These are phyloP conservation scores for Trebouxia gelatinosa DNA, from an alignment of 163 green algal species.

Conservation along the genomic window DNA sequence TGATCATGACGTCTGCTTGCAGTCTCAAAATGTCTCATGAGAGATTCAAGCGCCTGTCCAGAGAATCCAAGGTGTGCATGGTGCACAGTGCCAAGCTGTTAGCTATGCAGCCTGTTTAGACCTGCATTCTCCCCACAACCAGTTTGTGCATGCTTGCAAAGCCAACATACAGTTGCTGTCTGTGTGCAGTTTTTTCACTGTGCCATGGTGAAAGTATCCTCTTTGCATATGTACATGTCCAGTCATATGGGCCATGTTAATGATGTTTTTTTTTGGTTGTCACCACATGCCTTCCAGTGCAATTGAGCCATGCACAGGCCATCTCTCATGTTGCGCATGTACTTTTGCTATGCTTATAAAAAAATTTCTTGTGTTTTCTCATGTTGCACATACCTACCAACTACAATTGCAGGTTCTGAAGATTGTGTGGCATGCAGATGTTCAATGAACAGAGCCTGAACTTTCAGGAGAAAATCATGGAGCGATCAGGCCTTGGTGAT, in stretches of 20 bases:
- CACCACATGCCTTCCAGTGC: too few relatives aligned
- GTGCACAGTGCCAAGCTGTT: background rate
- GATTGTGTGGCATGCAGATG: conserved; percentile 25
- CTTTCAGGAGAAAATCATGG: conserved; percentile 91
- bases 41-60: conserved; percentile 33
- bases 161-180: too few relatives aligned
- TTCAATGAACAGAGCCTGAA: conserved; percentile 64
- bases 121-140: background rate
- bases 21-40: conserved; percentile 42
- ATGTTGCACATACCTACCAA: too few relatives aligned
- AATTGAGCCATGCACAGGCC: too few relatives aligned
- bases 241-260: too few relatives aligned
- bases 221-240: too few relatives aligned
- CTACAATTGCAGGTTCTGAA: too few relatives aligned
- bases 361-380: too few relatives aligned
- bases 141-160: background rate
- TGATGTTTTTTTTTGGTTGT: background rate
- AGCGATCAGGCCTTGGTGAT: conserved; percentile 80
- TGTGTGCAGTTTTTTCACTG: too few relatives aligned
- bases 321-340: background rate
- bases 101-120: background rate
- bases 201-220: too few relatives aligned
- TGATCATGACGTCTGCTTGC: background rate
- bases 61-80: conserved; percentile 13
- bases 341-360: too few relatives aligned